Conservation (phyloP, 2,329 filamentous ascomycete genomes). For the Colletotrichum eremochloae region DNA sequence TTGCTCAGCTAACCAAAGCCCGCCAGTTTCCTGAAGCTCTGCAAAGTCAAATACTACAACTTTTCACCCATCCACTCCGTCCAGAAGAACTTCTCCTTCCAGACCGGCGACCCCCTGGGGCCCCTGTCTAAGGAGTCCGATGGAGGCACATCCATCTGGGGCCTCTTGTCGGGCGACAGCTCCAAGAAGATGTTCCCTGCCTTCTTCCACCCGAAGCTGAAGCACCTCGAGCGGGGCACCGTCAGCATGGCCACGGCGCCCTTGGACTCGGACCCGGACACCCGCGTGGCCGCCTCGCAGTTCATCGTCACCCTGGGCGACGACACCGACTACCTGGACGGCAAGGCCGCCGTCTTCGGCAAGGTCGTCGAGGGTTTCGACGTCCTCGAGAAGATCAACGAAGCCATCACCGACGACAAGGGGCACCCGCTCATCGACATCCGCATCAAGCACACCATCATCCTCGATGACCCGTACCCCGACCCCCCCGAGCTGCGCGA, state of each 20-base stretch:
- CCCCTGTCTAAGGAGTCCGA: constrained; percentile 87
- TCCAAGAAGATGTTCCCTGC: constrained; percentile 83
- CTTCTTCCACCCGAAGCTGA: constrained; percentile 88
- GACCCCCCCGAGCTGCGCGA: constrained; percentile 84
- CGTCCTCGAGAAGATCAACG: constrained; percentile 92
- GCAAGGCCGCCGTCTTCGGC: constrained; percentile 94
- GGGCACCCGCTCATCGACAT: constrained; percentile 94
- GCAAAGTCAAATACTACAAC: constrained; percentile 99
- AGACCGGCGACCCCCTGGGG: constrained; percentile 94
- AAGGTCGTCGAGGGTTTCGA: constrained; percentile 97
- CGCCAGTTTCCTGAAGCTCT: constrained; percentile 95
- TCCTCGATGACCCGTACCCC: constrained; percentile 92
- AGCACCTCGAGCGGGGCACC: constrained; percentile 89
- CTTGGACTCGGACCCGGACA: constrained; percentile 80
- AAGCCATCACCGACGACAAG: constrained; percentile 86
- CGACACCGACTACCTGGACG: constrained; percentile 90
- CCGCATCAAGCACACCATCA: constrained; percentile 89
- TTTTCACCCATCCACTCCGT: constrained; percentile 93
- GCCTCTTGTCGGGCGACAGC: constrained; percentile 75
- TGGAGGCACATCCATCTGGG: constrained; percentile 95
- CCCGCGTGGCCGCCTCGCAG: constrained; percentile 87
- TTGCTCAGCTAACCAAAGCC: constrained; percentile 64
- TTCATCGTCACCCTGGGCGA: constrained; percentile 94
- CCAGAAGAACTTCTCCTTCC: constrained; percentile 95
- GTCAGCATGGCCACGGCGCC: constrained; percentile 98